Evolutionary conservation across 768 basidiomycete genomes (phyloP), one percentile per base, ranked within the genome.

Genomic region (Chiua virens): DNA sequence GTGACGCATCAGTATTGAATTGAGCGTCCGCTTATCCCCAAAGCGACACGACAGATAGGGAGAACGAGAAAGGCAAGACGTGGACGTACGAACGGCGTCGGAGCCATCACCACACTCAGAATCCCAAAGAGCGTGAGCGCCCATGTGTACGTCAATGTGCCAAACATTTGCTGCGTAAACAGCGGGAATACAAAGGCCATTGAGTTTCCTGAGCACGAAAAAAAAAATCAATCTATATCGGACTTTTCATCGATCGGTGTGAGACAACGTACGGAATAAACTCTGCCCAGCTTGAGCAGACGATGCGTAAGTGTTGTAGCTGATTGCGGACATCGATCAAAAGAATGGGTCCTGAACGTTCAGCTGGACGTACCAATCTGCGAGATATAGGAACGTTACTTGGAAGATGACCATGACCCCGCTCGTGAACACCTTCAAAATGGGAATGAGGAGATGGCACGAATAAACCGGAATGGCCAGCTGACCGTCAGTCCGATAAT

Each of bases 221-320:
- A n/a, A 17, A 20, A 36, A 11, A 30, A 30, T n/a, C 14, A 8
- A 36, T 21, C n/a, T 4, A 20, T 7, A 42, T 28, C 23, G 25
- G 10, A 21, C 20, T 13, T 30, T 30, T 11, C 8, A 15, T 14
- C 32, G 32, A 34, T 8, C 2, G 15, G 15, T 15, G 14, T 14
- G 15, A 34, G 1, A 23, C 22, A 25, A 66, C 73, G 39, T 59
- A 72, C 81, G 74, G 47, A 67, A 69, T 28, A 82, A 66, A 34
- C 72, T 76, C 55, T 79, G 79, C 0, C 75, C 81, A 0, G 81
- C 82, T 44, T 81, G 69, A 0, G 79, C 82, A 10, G 77, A 79
- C 7, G 79, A 81, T 1, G 82, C 77, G 54, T 79, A 82, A 7
- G 69, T 62, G 8, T 71, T 70, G 51, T 75, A 74, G 53, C 75